These are phyloP conservation scores for Mesembryanthemum crystallinum DNA, from an alignment of 148 eudicot species.

Conservation along the genomic window DNA sequence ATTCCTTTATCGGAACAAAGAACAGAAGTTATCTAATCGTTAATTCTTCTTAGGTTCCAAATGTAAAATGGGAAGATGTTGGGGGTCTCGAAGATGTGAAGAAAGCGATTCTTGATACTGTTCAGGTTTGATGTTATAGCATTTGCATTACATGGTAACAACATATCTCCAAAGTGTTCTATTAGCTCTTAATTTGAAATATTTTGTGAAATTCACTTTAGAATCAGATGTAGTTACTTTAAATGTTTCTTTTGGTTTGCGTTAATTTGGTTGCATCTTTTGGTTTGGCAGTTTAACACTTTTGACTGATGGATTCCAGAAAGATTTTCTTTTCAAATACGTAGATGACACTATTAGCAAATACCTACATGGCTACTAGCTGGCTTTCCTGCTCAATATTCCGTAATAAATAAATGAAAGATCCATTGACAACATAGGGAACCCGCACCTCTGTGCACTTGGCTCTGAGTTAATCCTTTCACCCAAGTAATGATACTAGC, in stretches of 20 bases:
- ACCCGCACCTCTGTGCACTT: background rate
- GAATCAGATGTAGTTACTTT: background rate
- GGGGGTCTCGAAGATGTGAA: constrained; percentile 99
- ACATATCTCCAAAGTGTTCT: background rate
- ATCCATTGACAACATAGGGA: background rate
- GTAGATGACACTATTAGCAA: background rate
- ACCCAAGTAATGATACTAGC: background rate
- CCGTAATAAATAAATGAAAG: background rate
- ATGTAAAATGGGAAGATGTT: constrained; percentile 98
- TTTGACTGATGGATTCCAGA: background rate
- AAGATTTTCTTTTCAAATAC: background rate
- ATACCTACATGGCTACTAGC: background rate
- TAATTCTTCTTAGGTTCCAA: constrained; percentile 61
- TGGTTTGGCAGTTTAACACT: background rate
- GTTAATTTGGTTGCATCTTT: background rate
- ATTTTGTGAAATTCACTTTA: background rate
- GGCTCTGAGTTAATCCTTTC: background rate
- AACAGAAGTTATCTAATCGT: constrained; percentile 12
- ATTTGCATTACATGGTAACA: constrained; percentile 12
- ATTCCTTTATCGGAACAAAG: too few relatives aligned
- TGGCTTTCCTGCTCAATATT: background rate
- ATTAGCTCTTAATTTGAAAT: too few relatives aligned
- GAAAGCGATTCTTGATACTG: constrained; percentile 92
- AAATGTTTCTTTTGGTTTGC: background rate
- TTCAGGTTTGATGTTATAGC: constrained; percentile 61